phyloP scores from a whole-genome alignment of 2,329 filamentous ascomycete genomes.

The Xylaria sp. region DNA sequence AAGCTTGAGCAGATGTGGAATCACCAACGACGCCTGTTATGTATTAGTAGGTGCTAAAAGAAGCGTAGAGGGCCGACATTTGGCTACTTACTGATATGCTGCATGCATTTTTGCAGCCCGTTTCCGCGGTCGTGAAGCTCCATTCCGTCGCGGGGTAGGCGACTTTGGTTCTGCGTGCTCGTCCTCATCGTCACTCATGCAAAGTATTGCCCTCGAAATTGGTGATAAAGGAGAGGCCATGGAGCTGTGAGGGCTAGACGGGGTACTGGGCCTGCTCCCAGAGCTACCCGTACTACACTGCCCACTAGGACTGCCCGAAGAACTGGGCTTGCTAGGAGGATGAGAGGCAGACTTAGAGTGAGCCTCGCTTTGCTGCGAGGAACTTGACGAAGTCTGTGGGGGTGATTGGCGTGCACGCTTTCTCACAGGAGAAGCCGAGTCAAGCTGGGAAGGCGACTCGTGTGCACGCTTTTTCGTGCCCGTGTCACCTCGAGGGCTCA shows the following conservation, averaged over 20 bases:
- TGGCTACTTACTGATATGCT: conserved; percentile 27
- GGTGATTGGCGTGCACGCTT: background rate
- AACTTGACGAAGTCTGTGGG: conserved; percentile 5
- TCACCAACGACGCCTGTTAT: conserved; percentile 27
- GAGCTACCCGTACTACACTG: conserved; percentile 14
- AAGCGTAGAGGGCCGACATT: background rate
- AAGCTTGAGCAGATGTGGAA: background rate
- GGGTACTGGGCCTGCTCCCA: conserved; percentile 9
- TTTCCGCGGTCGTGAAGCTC: conserved; percentile 18
- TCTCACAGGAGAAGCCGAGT: too few relatives aligned
- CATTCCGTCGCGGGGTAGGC: conserved; percentile 19
- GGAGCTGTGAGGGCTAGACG: conserved; percentile 15
- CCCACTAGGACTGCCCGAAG: conserved; percentile 10
- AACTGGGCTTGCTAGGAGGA: conserved; percentile 9
- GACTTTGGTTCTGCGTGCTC: conserved; percentile 24
- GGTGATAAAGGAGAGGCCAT: conserved; percentile 29
- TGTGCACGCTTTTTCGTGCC: too few relatives aligned
- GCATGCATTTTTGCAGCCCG: conserved; percentile 23
- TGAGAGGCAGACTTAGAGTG: background rate
- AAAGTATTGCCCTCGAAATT: conserved; percentile 30
- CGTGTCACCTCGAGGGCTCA: background rate
- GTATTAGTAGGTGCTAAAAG: conserved; percentile 12
- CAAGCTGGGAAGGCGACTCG: too few relatives aligned
- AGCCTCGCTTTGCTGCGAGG: conserved; percentile 2
- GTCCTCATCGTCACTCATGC: conserved; percentile 23